Conservation (phyloP, 345 rosid genomes). For the Eucalyptus viminalis region DNA sequence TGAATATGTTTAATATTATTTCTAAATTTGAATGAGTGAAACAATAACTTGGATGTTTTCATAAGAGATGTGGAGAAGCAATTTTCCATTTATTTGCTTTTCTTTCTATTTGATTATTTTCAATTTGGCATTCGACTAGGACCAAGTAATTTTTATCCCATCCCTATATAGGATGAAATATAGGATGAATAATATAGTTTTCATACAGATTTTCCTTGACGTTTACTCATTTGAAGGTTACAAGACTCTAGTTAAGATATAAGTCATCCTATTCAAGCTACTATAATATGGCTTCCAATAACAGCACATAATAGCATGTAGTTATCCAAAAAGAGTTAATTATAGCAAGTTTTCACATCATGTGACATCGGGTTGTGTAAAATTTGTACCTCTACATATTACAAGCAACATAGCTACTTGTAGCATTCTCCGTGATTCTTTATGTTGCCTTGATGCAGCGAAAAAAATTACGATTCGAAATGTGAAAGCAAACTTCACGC, state of each 20-base stretch:
- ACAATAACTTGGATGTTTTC: fast-evolving
- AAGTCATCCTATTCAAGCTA: not conserved
- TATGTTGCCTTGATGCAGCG: not conserved
- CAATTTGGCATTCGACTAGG: fast-evolving
- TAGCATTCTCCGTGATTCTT: not conserved
- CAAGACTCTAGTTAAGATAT: too few species aligned
- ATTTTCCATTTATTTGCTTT: too few species aligned
- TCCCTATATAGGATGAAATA: not conserved
- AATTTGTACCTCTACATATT: not conserved
- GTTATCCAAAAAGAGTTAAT: not conserved
- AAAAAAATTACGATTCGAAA: not conserved
- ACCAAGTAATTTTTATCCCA: not conserved
- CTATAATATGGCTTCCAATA: not conserved
- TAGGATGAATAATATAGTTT: not conserved
- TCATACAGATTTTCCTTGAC: not conserved
- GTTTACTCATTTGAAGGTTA: too few species aligned
- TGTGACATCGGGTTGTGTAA: fast-evolving
- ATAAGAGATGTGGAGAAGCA: not conserved
- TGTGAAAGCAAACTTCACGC: not conserved
- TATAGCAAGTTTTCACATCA: not conserved
- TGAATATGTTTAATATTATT: too few species aligned
- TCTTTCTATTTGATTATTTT: too few species aligned
- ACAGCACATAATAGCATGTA: not conserved
- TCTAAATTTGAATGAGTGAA: too few species aligned
- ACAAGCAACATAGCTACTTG: not conserved